These are phyloP conservation scores for Aegilops tauschii DNA, from an alignment of 176 grass and related monocot species.

Conservation along the genomic window DNA sequence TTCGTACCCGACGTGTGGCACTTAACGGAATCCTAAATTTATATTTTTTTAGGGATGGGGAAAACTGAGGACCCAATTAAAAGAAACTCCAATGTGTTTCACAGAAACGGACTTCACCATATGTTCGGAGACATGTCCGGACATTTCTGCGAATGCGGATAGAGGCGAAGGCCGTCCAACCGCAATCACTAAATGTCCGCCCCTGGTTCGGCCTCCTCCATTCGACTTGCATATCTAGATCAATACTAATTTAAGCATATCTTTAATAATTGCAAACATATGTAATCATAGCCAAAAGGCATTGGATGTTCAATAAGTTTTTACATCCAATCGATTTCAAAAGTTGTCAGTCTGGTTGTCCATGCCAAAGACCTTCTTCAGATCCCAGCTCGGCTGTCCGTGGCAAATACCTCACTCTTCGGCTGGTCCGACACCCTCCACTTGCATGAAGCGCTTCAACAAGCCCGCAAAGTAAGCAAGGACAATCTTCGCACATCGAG, in stretches of 20 bases:
- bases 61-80: too few species aligned
- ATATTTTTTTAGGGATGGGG: too few species aligned
- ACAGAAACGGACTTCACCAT: too few species aligned
- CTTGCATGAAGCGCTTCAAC: not conserved
- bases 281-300: not conserved
- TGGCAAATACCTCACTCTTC: too few species aligned
- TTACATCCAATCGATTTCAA: not conserved
- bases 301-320: not conserved
- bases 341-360: fast-evolving
- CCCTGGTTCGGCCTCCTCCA: not conserved
- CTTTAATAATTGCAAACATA: not conserved
- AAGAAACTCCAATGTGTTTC: too few species aligned
- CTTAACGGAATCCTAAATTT: too few species aligned
- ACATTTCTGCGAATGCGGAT: too few species aligned
- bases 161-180: not conserved
- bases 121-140: too few species aligned
- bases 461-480: fast-evolving
- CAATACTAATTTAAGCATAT: too few species aligned
- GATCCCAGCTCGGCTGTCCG: fast-evolving
- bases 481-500: too few species aligned
- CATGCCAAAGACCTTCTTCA: not conserved
- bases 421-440: not conserved
- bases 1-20: too few species aligned
- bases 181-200: not conserved
- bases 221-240: not conserved